phyloP scores from a whole-genome alignment of 2,329 filamentous ascomycete species.

The Fusarium odoratissimum region DNA sequence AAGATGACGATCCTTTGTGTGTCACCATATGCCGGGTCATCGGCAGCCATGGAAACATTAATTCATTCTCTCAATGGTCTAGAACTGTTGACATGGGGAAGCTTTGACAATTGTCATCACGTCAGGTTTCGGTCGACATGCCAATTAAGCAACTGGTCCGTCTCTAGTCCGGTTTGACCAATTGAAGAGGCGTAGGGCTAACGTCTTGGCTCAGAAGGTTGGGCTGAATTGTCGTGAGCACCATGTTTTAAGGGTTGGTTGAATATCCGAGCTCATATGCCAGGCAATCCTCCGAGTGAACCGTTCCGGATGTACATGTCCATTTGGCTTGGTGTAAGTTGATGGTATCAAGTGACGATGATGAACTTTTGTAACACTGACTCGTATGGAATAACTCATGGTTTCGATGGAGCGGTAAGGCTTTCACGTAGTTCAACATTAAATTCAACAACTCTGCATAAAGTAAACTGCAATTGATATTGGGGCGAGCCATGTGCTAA shows the following conservation, averaged over 20 bases:
- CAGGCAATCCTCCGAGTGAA: not conserved
- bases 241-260: not conserved
- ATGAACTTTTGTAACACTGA: not conserved
- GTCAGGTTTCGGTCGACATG: not conserved
- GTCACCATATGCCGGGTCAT: not conserved
- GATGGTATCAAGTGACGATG: not conserved
- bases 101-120: not conserved
- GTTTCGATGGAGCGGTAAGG: not conserved
- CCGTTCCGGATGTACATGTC: not conserved
- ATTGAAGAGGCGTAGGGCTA: not conserved
- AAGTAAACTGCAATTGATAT: not conserved
- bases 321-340: not conserved
- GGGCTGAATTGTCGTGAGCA: not conserved
- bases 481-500: not conserved
- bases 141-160: not conserved
- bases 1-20: not conserved
- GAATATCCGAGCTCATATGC: not conserved
- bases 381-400: not conserved
- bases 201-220: not conserved
- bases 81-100: not conserved
- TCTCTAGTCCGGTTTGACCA: not conserved
- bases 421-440: not conserved
- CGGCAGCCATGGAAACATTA: not conserved
- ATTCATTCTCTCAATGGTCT: not conserved
- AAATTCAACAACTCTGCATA: not conserved